These are phyloP conservation scores for Lactarius sp. DNA, from an alignment of 768 basidiomycete genomes.

Conservation along the genomic window DNA sequence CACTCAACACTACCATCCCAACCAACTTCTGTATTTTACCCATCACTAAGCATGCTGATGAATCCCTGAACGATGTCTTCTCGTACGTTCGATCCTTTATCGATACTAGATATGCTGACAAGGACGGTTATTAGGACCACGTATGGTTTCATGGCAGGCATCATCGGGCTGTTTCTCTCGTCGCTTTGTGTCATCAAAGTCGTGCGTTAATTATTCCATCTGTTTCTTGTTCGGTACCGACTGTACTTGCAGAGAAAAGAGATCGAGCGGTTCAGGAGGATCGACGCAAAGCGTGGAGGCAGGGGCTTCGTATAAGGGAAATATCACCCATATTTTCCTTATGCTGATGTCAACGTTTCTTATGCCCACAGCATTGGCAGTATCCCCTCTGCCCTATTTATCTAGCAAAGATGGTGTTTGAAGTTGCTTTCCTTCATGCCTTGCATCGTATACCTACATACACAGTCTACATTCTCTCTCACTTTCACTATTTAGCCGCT, in stretches of 20 bases:
- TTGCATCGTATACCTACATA: not conserved
- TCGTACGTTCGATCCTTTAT: conserved; percentile 51
- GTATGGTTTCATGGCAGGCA: conserved; percentile 81
- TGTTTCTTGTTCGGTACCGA: not conserved
- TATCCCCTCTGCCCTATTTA: not conserved
- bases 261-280: conserved; percentile 80
- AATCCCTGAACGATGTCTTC: conserved; percentile 74
- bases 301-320: conserved; percentile 68
- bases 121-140: conserved; percentile 36
- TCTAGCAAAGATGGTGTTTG: not conserved
- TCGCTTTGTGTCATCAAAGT: conserved; percentile 87
- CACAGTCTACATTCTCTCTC: not conserved
- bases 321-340: not conserved
- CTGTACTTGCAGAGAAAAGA: conserved; percentile 56
- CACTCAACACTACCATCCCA: conserved; percentile 32
- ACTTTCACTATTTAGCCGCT: not conserved
- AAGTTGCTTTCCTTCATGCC: not conserved
- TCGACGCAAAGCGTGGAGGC: conserved; percentile 85
- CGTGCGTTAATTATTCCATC: conserved; percentile 40
- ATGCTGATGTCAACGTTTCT: not conserved
- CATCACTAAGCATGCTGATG: conserved; percentile 62
- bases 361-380: not conserved
- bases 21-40: conserved; percentile 68
- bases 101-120: not conserved
- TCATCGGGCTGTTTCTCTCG: conserved; percentile 69